Conservation (phyloP, 495 filamentous ascomycete genomes). For the Neurospora hispaniola region DNA sequence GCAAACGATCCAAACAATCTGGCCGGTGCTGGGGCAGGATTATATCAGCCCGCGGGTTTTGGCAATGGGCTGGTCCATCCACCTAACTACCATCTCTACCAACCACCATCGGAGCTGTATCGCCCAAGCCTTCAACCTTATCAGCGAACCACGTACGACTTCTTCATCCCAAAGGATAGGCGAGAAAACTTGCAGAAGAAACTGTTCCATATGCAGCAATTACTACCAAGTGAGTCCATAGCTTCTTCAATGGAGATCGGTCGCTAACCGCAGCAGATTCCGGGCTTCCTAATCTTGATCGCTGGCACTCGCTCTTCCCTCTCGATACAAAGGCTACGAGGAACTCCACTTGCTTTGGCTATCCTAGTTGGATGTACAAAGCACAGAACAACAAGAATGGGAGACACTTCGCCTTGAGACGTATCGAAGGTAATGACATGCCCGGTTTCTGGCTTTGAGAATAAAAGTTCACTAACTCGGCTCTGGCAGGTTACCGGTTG, state of each 20-base stretch:
- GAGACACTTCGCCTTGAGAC: conserved; percentile 67
- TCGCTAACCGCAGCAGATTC: conserved; percentile 29
- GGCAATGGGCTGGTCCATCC: conserved; percentile 51
- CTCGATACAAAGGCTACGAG: conserved; percentile 68
- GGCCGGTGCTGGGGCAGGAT: conserved; percentile 40
- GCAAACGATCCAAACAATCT: conserved; percentile 43
- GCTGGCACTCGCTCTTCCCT: conserved; percentile 86
- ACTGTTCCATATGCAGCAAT: conserved; percentile 71
- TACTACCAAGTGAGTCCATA: conserved; percentile 58
- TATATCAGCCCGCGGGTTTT: conserved; percentile 32
- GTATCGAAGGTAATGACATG: conserved; percentile 53
- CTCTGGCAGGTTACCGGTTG: conserved; percentile 41
- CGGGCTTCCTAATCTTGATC: conserved; percentile 66
- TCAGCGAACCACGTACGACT: conserved; percentile 75
- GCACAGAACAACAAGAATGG: conserved; percentile 83
- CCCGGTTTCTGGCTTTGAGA: background rate
- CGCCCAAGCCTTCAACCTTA: conserved; percentile 67
- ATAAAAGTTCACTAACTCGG: background rate
- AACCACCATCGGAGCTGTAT: conserved; percentile 65
- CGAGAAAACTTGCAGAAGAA: conserved; percentile 87
- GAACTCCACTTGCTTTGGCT: conserved; percentile 66
- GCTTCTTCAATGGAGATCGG: background rate
- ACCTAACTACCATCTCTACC: conserved; percentile 89
- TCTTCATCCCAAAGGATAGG: conserved; percentile 77
- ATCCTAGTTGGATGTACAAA: conserved; percentile 89